These are phyloP conservation scores for Xylariales sp. DNA, from an alignment of 2,329 filamentous ascomycete genomes.

Conservation along the genomic window DNA sequence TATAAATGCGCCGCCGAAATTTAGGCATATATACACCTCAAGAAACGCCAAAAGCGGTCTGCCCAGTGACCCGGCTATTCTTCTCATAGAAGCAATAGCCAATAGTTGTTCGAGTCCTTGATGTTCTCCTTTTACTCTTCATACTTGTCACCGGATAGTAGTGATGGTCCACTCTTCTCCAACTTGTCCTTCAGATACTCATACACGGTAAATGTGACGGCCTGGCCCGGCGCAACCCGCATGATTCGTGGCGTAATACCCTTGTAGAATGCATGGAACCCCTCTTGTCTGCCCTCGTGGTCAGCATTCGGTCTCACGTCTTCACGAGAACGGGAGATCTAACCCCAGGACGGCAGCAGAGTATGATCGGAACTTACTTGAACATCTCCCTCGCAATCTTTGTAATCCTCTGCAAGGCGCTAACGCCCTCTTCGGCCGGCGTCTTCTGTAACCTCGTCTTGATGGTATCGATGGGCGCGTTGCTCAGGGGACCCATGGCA, in stretches of 20 bases:
- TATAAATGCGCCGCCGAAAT: no score
- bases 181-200: slow-evolving; percentile 70
- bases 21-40: no score
- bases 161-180: slow-evolving; percentile 58
- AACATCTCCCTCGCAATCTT: slow-evolving; percentile 80
- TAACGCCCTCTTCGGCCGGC: slow-evolving; percentile 74
- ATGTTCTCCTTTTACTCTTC: no score
- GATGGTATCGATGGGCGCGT: slow-evolving; percentile 97
- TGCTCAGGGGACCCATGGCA: slow-evolving; percentile 92
- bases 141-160: slow-evolving; percentile 58
- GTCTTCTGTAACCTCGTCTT: slow-evolving; percentile 95
- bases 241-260: slow-evolving; percentile 97
- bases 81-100: no score
- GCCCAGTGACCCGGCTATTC: no score
- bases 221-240: slow-evolving; percentile 94
- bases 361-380: no score
- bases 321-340: neutral
- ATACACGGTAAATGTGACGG: slow-evolving; percentile 71
- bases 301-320: neutral
- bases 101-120: no score
- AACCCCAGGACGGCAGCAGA: no score
- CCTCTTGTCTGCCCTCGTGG: slow-evolving; percentile 65
- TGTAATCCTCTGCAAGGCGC: slow-evolving; percentile 72
- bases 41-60: no score
- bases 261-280: slow-evolving; percentile 95